Evolutionary conservation across 2,329 filamentous ascomycete genomes (phyloP).

Genomic region (Colletotrichum musae): DNA sequence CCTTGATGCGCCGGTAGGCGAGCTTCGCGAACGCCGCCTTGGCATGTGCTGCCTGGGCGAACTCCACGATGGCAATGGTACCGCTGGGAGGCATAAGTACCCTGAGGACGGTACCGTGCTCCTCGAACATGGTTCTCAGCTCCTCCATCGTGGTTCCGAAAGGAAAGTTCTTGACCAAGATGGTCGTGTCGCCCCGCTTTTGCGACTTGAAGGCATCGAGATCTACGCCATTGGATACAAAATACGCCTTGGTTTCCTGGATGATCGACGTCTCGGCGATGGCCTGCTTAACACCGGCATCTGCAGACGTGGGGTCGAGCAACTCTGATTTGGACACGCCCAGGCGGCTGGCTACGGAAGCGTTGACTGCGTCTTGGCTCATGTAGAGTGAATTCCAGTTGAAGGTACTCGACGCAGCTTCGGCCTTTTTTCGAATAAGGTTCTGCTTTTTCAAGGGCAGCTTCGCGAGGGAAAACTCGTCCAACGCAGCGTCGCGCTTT

Average conservation of each 20-base stretch:
- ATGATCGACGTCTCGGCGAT: slow-evolving; percentile 97
- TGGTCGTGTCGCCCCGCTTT: slow-evolving; percentile 86
- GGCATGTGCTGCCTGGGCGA: slow-evolving; percentile 82
- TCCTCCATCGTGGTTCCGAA: slow-evolving; percentile 86
- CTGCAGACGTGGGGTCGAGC: slow-evolving; percentile 94
- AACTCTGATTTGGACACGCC: slow-evolving; percentile 93
- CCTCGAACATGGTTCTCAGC: slow-evolving; percentile 84
- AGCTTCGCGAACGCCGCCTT: slow-evolving; percentile 87
- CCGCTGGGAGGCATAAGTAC: slow-evolving; percentile 94
- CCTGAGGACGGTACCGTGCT: slow-evolving; percentile 84
- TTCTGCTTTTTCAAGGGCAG: slow-evolving; percentile 95
- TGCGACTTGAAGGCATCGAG: slow-evolving; percentile 90
- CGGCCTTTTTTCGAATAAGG: slow-evolving; percentile 86
- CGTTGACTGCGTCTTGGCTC: slow-evolving; percentile 95
- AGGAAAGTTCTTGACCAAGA: slow-evolving; percentile 95
- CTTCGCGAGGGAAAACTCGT: slow-evolving; percentile 92
- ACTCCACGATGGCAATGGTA: slow-evolving; percentile 95
- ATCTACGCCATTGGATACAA: slow-evolving; percentile 88
- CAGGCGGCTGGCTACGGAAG: slow-evolving; percentile 87
- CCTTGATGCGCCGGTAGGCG: slow-evolving; percentile 91
- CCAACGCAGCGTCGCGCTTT: slow-evolving; percentile 85
- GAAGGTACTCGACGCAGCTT: slow-evolving; percentile 82
- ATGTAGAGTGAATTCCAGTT: slow-evolving; percentile 99
- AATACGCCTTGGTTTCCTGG: slow-evolving; percentile 95
- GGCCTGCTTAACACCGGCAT: slow-evolving; percentile 95